Evolutionary conservation across 495 filamentous ascomycete genomes (phyloP), one percentile per base, ranked within the genome.

Genomic region (Xylaria bambusicola): DNA sequence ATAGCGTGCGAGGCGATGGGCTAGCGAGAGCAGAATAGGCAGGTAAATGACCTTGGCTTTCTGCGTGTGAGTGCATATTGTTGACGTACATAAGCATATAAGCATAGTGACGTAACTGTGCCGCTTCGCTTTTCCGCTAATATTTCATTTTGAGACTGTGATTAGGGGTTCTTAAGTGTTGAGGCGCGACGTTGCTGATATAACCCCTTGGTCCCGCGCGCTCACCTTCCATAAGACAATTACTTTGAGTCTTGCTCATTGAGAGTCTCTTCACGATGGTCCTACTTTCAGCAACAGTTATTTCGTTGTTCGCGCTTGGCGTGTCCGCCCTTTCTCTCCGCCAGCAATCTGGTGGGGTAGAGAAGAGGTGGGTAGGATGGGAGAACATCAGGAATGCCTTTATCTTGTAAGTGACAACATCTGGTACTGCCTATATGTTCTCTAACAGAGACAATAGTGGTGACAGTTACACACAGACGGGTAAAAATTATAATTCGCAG

Each of bases 341-440:
- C 56, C 63, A 36, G 13, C 41, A 31, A 17, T 21, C 31, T 21
- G 68, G 67, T 41, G 41, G 48, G 0, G 58, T 62, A 27, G 74
- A 66, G 36, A 47, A 58, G 31, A 56, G 65, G 36, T 84, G 81
- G 75, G 73, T 74, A 0, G 79, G 76, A 15, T 82, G 75, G 73
- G 65, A 74, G 42, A 60, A 72, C 23, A 65, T 82, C 60, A 81
- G 82, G 57, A 71, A 83, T 45, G 63, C 79, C 6, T 84, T 83
- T 52, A 71, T 78, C 45, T 82, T 82, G 77, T 80, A 64, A 66
- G 78, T 62, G 40, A 15, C 36, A 2, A 6, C 49, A 24, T 21
- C 21, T 63, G 4, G 35, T 38, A 13, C 67, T 52, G 47, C 63
- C 13, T 31, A 40, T 18, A 41, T 8, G 46, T 31, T 31, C 12